phyloP scores from a whole-genome alignment of 2,329 filamentous ascomycete species.

The Cadophora malorum region DNA sequence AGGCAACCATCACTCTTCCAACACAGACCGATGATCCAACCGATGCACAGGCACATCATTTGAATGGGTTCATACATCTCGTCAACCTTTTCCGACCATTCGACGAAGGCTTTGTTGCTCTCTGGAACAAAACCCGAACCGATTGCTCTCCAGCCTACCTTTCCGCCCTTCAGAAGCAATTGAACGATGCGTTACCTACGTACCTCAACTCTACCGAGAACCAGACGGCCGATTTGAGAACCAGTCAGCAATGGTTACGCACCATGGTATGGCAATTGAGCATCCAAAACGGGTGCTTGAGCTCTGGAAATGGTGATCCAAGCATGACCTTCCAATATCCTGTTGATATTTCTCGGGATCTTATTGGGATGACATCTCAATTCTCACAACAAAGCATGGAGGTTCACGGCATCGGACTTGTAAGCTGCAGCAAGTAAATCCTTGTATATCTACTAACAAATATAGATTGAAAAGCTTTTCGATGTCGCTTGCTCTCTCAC shows the following conservation, averaged over 20 bases:
- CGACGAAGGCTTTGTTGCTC: constrained; percentile 66
- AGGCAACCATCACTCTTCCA: constrained; percentile 71
- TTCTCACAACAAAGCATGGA: constrained; percentile 78
- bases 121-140: constrained; percentile 70
- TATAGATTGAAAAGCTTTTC: constrained; percentile 78
- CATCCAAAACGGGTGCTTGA: constrained; percentile 60
- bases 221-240: constrained; percentile 60
- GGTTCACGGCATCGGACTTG: constrained; percentile 75
- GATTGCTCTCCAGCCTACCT: constrained; percentile 65
- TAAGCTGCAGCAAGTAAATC: constrained; percentile 50
- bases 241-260: constrained; percentile 71
- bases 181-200: constrained; percentile 60
- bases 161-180: constrained; percentile 64
- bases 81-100: constrained; percentile 70
- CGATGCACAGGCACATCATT: constrained; percentile 59
- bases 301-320: constrained; percentile 55
- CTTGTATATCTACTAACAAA: constrained; percentile 22
- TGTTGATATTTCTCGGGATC: constrained; percentile 65
- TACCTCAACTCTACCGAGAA: constrained; percentile 59
- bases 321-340: constrained; percentile 68
- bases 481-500: constrained; percentile 76
- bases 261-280: constrained; percentile 68
- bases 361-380: constrained; percentile 70
- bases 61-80: constrained; percentile 64
- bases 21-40: constrained; percentile 65